Evolutionary conservation across 306 rosid species (phyloP), one percentile per base, ranked within the genome.

Genomic region (Ziziphus jujuba): DNA sequence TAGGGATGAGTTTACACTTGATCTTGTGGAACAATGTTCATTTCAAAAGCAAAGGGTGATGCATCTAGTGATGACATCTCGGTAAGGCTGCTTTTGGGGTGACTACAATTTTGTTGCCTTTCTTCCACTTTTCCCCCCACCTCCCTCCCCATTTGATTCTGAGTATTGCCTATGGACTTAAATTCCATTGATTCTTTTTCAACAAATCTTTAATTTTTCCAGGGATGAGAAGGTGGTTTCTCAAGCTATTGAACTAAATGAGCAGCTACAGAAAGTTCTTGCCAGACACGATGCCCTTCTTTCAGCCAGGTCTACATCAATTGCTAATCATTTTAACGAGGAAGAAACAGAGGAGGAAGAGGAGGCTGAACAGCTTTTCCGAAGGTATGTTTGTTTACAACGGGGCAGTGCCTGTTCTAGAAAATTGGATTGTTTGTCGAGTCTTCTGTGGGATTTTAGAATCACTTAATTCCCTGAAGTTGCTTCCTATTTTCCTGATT

Each of bases 21-120:
- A 92, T 75, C 98, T 92, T 56, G 98, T 92, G 65, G 98, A 92
- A 77, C 98, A 92, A 54, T 89, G 98, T 76, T 87, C 97, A 19
- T 92, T 92, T 76, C 96, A 92, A 80, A 87, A 92, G 92, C 96
- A 92, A 76, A 85, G 80, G 69, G 86, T 92, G 65, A 87, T 92
- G 95, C 98, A 92, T 78, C 92, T 92, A 45, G 97, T 89, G 71
- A 84, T 92, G 93, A 56, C 96, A 78, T 92, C 97, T 77, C 85
- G 90, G 95, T 87, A 85, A 79, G 92, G 73, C 85, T 70, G 31
- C 81, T 44, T 73, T 38, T 56, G 47, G 47, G 28, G 19, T 49
- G 66, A 0, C 45, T 34, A 35, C 35, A 16, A 20, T 11, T 6
- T 47, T 24, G 16, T 24, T 25, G 19, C 55, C 23, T 14, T 10